Percentiles rank a stretch among this genome's conserved stretches.
phyloP scores from a whole-genome alignment of 441 rosid genomes.

The Jatropha podagrica region DNA sequence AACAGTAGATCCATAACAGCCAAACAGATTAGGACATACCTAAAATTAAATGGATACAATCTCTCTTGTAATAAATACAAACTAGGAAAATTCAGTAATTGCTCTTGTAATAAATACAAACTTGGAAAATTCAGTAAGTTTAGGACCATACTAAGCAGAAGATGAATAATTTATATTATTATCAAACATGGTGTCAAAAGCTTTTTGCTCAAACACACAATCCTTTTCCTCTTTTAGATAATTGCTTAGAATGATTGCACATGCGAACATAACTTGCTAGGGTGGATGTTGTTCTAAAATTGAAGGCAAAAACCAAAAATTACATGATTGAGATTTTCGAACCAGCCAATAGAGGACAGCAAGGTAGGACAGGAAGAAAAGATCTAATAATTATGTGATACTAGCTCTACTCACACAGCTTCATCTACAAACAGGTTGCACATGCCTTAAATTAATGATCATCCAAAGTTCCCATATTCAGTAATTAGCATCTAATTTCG shows the following conservation, averaged over 20 bases:
- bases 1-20: too few relatives aligned
- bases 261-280: not conserved
- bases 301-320: not conserved
- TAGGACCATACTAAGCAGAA: not conserved
- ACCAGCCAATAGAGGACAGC: not conserved
- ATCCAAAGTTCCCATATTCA: not conserved
- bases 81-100: not conserved
- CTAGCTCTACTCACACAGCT: not conserved
- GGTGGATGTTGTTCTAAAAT: too few relatives aligned
- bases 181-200: not conserved
- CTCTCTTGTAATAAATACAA: not conserved
- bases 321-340: not conserved
- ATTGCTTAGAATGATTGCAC: constrained; percentile 7
- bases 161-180: not conserved
- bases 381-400: not conserved
- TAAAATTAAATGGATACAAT: not conserved
- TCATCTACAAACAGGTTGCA: not conserved
- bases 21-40: not conserved
- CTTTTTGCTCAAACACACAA: not conserved
- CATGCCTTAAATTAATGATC: not conserved
- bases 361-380: not conserved
- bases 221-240: not conserved
- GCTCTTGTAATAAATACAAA: not conserved
- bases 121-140: not conserved
- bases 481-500: not conserved